Evolutionary conservation across 1,284 basidiomycete genomes (phyloP).

Genomic region (Cryptococcus wingfieldii): DNA sequence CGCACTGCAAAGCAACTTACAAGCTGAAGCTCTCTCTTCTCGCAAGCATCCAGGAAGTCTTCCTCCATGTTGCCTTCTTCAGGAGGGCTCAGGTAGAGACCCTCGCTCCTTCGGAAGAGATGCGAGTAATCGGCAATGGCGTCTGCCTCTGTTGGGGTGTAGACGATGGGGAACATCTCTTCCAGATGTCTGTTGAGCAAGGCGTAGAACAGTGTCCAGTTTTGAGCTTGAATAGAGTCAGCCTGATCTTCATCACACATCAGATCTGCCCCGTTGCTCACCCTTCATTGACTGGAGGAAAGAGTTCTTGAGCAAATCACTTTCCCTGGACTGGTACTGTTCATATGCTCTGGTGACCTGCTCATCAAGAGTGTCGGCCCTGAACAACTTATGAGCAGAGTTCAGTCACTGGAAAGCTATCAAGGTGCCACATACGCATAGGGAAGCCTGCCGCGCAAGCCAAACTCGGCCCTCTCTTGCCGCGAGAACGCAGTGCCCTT

Average conservation of each 20-base stretch:
- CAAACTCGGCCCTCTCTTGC: conserved; percentile 64
- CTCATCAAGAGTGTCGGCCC: conserved; percentile 66
- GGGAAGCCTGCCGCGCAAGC: conserved; percentile 66
- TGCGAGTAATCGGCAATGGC: conserved; percentile 77
- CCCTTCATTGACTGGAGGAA: conserved; percentile 64
- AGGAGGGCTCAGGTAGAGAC: conserved; percentile 33
- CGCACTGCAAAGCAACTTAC: conserved; percentile 11
- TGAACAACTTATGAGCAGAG: conserved; percentile 21
- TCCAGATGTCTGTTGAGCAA: conserved; percentile 58
- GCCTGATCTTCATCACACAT: not conserved
- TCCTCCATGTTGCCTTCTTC: conserved; percentile 32
- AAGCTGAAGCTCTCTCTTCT: conserved; percentile 34
- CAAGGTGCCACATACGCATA: conserved; percentile 22
- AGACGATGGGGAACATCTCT: conserved; percentile 67
- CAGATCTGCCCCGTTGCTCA: conserved; percentile 7
- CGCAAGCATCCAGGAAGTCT: conserved; percentile 38
- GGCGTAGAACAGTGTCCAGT: conserved; percentile 69
- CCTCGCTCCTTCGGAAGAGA: conserved; percentile 59
- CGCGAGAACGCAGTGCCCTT: conserved; percentile 65
- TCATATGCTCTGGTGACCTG: conserved; percentile 63
- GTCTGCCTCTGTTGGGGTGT: conserved; percentile 59
- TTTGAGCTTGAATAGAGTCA: conserved; percentile 53
- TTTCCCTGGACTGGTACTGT: conserved; percentile 52
- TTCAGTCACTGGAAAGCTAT: not conserved
- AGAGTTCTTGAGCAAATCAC: conserved; percentile 62